Evolutionary conservation across 371 early-diverging fungal species (phyloP), one percentile per base, ranked within the genome.

Genomic region (Mucor circinelloides): DNA sequence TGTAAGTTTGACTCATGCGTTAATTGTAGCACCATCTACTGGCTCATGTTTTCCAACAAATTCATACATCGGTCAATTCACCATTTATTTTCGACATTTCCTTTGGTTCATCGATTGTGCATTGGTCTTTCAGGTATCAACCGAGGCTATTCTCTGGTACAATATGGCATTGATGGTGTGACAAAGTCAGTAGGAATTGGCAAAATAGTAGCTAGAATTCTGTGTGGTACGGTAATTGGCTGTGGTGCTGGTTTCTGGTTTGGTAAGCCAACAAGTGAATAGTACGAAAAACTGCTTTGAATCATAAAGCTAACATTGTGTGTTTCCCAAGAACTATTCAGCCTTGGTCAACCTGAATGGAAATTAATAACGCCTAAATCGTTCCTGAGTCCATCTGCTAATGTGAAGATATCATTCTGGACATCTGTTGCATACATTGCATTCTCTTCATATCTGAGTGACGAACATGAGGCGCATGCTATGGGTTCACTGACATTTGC

Each of bases 181-280:
- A 48, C 25, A 15, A 30, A 13, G 21, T 15, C 48, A 19, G 44
- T n/a, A 44, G 44, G 44, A 44, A 44, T 30, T 7, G n/a, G n/a
- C 6, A 19, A 17, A 44, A n/a, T 44, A 19, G 19, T 44, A 5
- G 44, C n/a, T 5, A 61, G 31, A 30, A 12, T 61, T 31, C 30
- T 63, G 0, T 63, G 63, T 52, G 63, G 63, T n/a, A 63, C 63
- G 3, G 3, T 63, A 23, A 31, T 21, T 23, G 63, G 54, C 6
- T 54, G 63, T 63, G 63, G 32, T 28, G 6, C 36, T 36, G 63
- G 52, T 13, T 38, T 63, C 32, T 63, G 63, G 63, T 34, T 34
- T n/a, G 63, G 63, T 63, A 63, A 54, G 19, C n/a, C 7, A 31
- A 5, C 36, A 13, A 36, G 13, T 36, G 36, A 36, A 36, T 36